These are phyloP conservation scores for Cercospora zeina DNA, from an alignment of 2,329 filamentous ascomycete genomes.

Conservation along the genomic window DNA sequence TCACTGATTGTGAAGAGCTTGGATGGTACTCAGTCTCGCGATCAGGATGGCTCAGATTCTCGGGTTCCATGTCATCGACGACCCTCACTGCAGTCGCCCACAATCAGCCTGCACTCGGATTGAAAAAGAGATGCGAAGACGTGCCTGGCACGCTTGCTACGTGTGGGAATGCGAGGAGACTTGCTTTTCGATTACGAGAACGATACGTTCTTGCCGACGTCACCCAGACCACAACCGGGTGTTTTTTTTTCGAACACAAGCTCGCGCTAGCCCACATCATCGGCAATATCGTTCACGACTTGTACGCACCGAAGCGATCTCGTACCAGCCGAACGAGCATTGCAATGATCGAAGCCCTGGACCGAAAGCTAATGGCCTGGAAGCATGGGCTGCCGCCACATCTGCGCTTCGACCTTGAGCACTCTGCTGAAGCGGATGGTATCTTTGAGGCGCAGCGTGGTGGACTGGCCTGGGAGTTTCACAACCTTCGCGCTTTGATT, in stretches of 20 bases:
- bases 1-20: slow-evolving; percentile 10
- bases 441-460: slow-evolving; percentile 15
- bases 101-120: neutral
- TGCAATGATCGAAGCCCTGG: slow-evolving; percentile 14
- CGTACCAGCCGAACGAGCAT: slow-evolving; percentile 1
- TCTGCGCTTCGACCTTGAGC: slow-evolving; percentile 20
- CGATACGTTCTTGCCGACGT: slow-evolving; percentile 11
- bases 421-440: slow-evolving; percentile 5
- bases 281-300: slow-evolving; percentile 16
- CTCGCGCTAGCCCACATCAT: slow-evolving; percentile 14
- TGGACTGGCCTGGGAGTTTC: slow-evolving; percentile 18
- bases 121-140: slow-evolving; percentile 14
- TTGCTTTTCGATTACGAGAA: slow-evolving; percentile 15
- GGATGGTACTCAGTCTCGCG: slow-evolving; percentile 16
- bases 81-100: neutral
- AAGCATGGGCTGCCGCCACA: slow-evolving; percentile 16
- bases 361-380: slow-evolving; percentile 19
- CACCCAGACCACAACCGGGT: slow-evolving; percentile 4
- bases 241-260: slow-evolving; percentile 10
- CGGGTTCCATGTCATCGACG: slow-evolving; percentile 14
- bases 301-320: slow-evolving; percentile 18
- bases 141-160: slow-evolving; percentile 17
- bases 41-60: slow-evolving; percentile 15
- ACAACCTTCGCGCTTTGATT: slow-evolving; percentile 19
- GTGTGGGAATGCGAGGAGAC: slow-evolving; percentile 1